Evolutionary conservation across 768 basidiomycete species (phyloP).

Genomic region (Kwoniella dejecticola): DNA sequence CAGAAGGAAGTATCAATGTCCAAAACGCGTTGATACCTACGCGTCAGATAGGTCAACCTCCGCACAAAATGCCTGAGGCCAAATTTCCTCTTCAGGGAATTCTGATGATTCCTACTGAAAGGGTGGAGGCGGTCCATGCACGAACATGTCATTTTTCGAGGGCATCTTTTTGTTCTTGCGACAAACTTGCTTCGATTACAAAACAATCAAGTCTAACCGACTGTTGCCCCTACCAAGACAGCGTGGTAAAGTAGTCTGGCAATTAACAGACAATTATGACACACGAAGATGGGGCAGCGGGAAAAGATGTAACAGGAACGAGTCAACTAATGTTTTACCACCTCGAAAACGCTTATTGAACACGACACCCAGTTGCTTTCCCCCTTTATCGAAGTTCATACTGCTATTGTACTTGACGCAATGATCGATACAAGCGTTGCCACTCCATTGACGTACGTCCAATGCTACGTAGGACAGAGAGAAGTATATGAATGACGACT

Average conservation of each 20-base stretch:
- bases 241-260: too few relatives aligned
- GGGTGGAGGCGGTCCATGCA: constrained; percentile 1
- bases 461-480: too few relatives aligned
- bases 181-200: background rate
- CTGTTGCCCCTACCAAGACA: too few relatives aligned
- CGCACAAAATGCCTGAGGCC: background rate
- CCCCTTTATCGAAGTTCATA: background rate
- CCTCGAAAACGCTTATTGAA: constrained; percentile 10
- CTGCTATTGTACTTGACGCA: constrained; percentile 11
- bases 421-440: background rate
- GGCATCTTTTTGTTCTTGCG: constrained; percentile 16
- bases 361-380: constrained; percentile 10
- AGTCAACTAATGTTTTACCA: constrained; percentile 12
- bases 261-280: background rate
- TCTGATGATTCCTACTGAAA: background rate
- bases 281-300: background rate
- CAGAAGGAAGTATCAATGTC: background rate
- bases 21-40: background rate
- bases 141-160: background rate
- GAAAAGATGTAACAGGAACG: constrained; percentile 14
- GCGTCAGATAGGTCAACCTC: background rate
- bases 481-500: too few relatives aligned
- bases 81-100: background rate
- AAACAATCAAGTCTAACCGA: too few relatives aligned
- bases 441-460: too few relatives aligned